Base-by-base conservation (phyloP, 768 basidiomycete genomes). In the Boletus patriciae region DNA sequence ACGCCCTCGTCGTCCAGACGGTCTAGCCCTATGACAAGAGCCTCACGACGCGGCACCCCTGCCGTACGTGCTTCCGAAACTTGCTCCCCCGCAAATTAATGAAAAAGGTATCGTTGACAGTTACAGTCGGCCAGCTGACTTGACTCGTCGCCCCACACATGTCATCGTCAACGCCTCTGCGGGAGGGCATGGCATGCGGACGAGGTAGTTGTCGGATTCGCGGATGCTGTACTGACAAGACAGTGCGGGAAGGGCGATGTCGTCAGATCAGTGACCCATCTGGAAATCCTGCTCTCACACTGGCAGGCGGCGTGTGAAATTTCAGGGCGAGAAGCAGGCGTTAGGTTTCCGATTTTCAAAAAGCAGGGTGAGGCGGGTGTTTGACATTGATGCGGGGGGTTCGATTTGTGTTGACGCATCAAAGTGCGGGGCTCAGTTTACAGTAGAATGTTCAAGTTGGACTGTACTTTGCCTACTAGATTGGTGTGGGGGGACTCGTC, bases 271-370 rank as follows among this genome's bases (percentile, higher is more conserved):
- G 34, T 36, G 34, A 16, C 34, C 33, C 33, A 34, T 34, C 33
- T 15, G 34, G 33, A 29, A 18, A 33, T 38, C 12, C 15, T 27
- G 47, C 50, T 51, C 48, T 62, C 58, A 53, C 50, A 62, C 25
- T 15, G 53, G 54, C 52, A 43, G 41, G 54, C 63, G 60, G 62
- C 45, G 65, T 60, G 62, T 55, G 51, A 69, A 67, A 12, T 38
- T 47, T 53, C 69, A 65, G 68, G 68, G 68, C 62, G 52, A 66
- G 69, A 70, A 70, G 64, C 64, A 44, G 36, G 40, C 19, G 50
- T 62, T 63, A 62, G 48, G 65, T 70, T 70, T 65, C 59, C 63
- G 69, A 70, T 71, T 70, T 70, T 67, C 65, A 70, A 69, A 71
- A 49, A 59, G 31, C 27, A 42, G 46, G 36, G 38, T 31, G 47